Evolutionary conservation across 257 asterid species (phyloP).

Genomic region (Solanum medicagineum): DNA sequence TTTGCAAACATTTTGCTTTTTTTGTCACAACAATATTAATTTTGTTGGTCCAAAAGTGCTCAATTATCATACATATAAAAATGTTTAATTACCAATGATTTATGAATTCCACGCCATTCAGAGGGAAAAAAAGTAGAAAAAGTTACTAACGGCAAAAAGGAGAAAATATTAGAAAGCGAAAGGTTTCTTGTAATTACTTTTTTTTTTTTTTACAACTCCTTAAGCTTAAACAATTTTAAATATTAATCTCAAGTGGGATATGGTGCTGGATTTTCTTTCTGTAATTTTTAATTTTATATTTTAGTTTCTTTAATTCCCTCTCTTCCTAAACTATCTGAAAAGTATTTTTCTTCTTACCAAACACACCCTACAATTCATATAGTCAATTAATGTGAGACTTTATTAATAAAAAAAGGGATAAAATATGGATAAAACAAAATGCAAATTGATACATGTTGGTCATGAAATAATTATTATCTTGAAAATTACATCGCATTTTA

Average conservation of each 20-base stretch:
- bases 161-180: background rate
- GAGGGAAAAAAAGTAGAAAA: background rate
- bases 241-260: background rate
- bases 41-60: background rate
- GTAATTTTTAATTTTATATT: background rate
- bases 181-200: background rate
- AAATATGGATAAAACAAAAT: background rate
- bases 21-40: background rate
- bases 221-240: background rate
- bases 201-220: background rate
- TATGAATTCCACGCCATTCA: background rate
- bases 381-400: background rate
- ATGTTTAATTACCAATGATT: background rate
- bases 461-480: background rate
- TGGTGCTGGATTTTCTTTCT: background rate
- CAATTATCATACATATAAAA: background rate
- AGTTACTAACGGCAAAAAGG: background rate
- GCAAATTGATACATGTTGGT: background rate
- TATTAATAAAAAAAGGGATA: no score
- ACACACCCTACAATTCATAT: no score
- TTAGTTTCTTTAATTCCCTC: background rate
- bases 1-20: constrained; percentile 1
- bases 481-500: background rate
- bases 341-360: background rate
- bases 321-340: background rate